A percentile compares a stretch with the other conserved stretches of the same genome.
Evolutionary conservation across 768 basidiomycete genomes (phyloP).

Genomic region (Coprinellus aureogranulatus): DNA sequence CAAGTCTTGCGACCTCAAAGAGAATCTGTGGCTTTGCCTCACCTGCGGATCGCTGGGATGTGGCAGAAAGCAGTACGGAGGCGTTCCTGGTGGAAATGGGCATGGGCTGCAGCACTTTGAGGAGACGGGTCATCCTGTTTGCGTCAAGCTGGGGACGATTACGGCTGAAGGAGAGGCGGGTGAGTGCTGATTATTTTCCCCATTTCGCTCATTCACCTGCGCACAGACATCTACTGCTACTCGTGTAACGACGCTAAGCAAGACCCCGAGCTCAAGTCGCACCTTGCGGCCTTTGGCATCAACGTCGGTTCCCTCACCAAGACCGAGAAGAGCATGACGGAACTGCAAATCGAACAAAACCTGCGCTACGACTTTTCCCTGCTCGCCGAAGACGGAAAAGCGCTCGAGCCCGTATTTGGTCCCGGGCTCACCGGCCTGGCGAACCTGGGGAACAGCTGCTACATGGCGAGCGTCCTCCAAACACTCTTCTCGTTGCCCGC

Average conservation of each 20-base stretch:
- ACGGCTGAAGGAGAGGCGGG: constrained; percentile 92
- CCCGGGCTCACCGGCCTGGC: constrained; percentile 84
- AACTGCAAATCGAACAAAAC: constrained; percentile 98
- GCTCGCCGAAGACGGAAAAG: constrained; percentile 80
- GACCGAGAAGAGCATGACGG: constrained; percentile 96
- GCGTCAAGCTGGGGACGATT: constrained; percentile 94
- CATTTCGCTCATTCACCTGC: neutral
- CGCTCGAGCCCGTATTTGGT: constrained; percentile 85
- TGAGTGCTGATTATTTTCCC: constrained; percentile 23
- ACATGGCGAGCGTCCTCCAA: constrained; percentile 94
- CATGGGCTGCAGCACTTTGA: constrained; percentile 83
- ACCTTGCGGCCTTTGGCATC: constrained; percentile 84
- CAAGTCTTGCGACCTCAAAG: constrained; percentile 75
- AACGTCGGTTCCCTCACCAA: constrained; percentile 78
- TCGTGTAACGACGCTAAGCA: constrained; percentile 78
- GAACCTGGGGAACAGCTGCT: constrained; percentile 97
- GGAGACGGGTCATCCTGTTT: constrained; percentile 69
- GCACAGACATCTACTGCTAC: constrained; percentile 89
- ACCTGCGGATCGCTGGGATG: constrained; percentile 89
- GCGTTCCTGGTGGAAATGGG: constrained; percentile 72
- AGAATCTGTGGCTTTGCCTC: constrained; percentile 94
- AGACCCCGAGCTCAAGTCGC: constrained; percentile 70
- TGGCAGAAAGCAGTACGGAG: constrained; percentile 82
- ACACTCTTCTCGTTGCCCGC: constrained; percentile 75
- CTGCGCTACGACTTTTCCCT: constrained; percentile 92